Base-by-base conservation (phyloP, 2,329 filamentous ascomycete species). In the Aspergillus luchuensis region DNA sequence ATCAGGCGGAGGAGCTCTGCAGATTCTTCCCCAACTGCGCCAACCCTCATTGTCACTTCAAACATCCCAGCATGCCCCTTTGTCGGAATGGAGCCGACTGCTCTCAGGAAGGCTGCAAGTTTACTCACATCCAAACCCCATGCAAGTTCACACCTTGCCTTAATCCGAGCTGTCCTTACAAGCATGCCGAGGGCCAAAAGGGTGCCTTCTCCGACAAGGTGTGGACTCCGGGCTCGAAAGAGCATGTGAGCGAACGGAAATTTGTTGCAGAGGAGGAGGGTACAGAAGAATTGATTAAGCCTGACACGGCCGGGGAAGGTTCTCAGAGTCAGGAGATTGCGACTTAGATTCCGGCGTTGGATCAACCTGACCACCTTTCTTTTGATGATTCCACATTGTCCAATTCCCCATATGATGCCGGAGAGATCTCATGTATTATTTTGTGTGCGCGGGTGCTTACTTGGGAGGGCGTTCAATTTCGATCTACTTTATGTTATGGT, bases 41-140 rank as follows among this genome's bases (percentile, higher is more conserved):
- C 53, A 97, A 98, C 76, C 85, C 89, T 8, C 84, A 86, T 68
- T 99, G 95, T 74, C 87, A 91, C 1, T 99, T 97, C 82, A 89
- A 89, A 75, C 95, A 99, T 74, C 92, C 92, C 0, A 85, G 84
- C 28, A 91, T 92, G 85, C 91, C 92, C 6, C 83, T 91, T 23
- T 99, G 95, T 81, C 89, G 91, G 61, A 97, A 97, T 73, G 95
- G 95, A 28, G 90, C 89, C 51, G 91, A 94, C 73, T 99, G 95
- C 82, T 88, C 88, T 38, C 87, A 87, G 4, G 80, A 88, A 11
- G 87, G 88, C 62, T 99, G 95, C 85, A 92, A 92, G 69, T 99
- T 96, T 74, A 93, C 91, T 11, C 95, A 99, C 78, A 80, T 90
- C 67, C 88, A 89, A 75, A 91, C 89, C 51, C 85, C 89, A 75